Percentiles rank a stretch among this genome's conserved stretches.
Evolutionary conservation across 805 yeast genomes (phyloP).

Genomic region (Nakazawaea wyomingensis): DNA sequence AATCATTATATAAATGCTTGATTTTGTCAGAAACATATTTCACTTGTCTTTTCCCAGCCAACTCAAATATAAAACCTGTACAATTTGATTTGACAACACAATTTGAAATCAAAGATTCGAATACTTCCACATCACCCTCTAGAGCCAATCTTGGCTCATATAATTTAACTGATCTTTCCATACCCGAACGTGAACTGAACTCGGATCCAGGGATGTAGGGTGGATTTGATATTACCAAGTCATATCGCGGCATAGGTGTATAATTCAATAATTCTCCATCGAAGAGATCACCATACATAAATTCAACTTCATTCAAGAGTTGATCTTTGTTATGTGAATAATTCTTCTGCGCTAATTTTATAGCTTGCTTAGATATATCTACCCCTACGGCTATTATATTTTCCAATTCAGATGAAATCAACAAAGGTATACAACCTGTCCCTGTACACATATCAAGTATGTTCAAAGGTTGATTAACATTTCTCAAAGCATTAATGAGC

Average conservation of each 20-base stretch:
- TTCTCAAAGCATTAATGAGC: constrained; percentile 27
- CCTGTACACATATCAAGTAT: constrained; percentile 81
- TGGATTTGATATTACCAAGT: constrained; percentile 78
- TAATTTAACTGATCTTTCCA: constrained; percentile 57
- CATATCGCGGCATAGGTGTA: constrained; percentile 21
- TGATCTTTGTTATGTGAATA: constrained; percentile 14
- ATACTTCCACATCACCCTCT: constrained; percentile 74
- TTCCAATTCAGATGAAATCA: constrained; percentile 31
- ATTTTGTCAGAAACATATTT: constrained; percentile 26
- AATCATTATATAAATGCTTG: constrained; percentile 23
- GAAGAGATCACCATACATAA: constrained; percentile 21
- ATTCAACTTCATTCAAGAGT: constrained; percentile 13
- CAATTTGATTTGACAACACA: constrained; percentile 39
- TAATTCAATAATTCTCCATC: constrained; percentile 1
- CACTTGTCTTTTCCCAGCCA: constrained; percentile 62
- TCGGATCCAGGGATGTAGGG: constrained; percentile 68
- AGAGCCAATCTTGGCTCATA: constrained; percentile 80
- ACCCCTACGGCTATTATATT: constrained; percentile 31
- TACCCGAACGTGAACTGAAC: constrained; percentile 34
- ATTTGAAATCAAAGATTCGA: constrained; percentile 44
- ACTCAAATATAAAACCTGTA: constrained; percentile 65
- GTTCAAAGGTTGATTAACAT: constrained; percentile 26
- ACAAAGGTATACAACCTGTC: constrained; percentile 76
- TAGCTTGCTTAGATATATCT: constrained; percentile 54
- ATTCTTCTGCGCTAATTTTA: constrained; percentile 46